Percentiles rank a stretch among this genome's conserved stretches.
phyloP scores from a whole-genome alignment of 179 eudicot genomes.

The Silene noctiflora region DNA sequence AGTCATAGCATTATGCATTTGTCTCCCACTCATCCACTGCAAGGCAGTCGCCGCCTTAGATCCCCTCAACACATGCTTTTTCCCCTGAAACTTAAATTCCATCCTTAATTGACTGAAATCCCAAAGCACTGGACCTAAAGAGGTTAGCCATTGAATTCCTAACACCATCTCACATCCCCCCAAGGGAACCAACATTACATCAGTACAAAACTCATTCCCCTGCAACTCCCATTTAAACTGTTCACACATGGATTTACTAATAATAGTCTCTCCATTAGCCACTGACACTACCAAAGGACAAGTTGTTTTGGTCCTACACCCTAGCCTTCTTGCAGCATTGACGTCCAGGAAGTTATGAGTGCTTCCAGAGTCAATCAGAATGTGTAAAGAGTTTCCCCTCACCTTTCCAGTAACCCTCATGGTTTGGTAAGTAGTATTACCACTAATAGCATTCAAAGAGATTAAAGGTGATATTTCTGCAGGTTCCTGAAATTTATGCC shows the following conservation, averaged over 20 bases:
- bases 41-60: background rate
- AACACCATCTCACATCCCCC: background rate
- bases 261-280: background rate
- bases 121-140: background rate
- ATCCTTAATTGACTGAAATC: background rate
- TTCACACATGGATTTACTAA: background rate
- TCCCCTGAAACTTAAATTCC: background rate
- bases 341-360: background rate
- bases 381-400: no score
- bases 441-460: no score
- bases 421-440: no score
- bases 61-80: background rate
- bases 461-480: no score
- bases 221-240: background rate
- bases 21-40: background rate
- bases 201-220: background rate
- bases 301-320: background rate
- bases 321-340: background rate
- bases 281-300: background rate
- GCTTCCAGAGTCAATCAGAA: no score
- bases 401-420: no score
- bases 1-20: background rate
- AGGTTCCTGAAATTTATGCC: no score
- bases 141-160: background rate
- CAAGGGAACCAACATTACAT: background rate